Percentiles rank a stretch among this genome's conserved stretches.
phyloP scores from a whole-genome alignment of 78 protist species.

The Chrysochromulina parva region DNA sequence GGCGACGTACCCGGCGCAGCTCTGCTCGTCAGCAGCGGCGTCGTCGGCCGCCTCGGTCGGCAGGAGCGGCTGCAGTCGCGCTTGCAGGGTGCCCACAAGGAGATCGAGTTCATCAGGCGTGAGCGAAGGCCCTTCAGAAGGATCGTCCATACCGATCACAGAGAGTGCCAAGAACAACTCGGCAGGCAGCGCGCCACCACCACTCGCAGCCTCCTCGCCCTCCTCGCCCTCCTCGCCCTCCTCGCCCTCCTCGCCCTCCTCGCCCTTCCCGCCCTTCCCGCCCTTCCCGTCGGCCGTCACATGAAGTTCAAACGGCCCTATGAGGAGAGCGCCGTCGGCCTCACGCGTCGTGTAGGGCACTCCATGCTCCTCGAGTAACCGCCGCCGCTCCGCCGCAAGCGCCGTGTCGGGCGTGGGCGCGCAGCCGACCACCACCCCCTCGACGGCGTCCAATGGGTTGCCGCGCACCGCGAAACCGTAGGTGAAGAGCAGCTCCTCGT shows the following conservation, averaged over 20 bases:
- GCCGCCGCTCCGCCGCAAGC: neutral
- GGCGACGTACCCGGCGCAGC: neutral
- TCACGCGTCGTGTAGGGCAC: neutral
- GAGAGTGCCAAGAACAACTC: neutral
- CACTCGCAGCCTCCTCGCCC: neutral
- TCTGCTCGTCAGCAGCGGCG: neutral
- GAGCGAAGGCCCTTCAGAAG: neutral
- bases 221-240: neutral
- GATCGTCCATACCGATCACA: neutral
- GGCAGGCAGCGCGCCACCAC: neutral
- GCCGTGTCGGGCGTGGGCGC: neutral
- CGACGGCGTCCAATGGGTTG: neutral
- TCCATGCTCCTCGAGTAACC: neutral
- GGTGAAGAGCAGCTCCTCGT: constrained; percentile 4
- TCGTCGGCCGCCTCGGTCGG: neutral
- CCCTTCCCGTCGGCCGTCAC: neutral
- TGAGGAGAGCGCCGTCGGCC: neutral
- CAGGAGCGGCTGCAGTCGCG: neutral
- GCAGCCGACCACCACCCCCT: neutral
- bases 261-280: neutral
- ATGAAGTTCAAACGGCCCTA: neutral
- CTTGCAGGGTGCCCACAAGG: neutral
- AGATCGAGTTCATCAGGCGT: neutral
- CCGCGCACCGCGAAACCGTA: neutral
- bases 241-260: neutral